Base-by-base conservation (phyloP, 352 stramenopile species). In the Globisporangium uncinulatum region DNA sequence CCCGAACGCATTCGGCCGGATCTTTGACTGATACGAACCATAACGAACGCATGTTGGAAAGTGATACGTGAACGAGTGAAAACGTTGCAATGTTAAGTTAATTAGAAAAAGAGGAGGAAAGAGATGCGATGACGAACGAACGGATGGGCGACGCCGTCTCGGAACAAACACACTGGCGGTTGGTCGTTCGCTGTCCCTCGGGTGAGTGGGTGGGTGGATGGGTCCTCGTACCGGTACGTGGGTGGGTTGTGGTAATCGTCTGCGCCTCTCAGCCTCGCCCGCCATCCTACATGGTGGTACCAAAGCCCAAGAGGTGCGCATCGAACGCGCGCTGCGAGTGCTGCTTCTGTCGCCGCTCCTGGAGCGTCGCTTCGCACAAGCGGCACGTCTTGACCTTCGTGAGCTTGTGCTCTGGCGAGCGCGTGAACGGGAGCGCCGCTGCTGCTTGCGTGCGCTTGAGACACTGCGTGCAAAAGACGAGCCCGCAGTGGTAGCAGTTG, bases 401-500 rank as follows among this genome's bases (percentile, higher is more conserved):
- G n/a, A 62, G 51, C 31, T 79, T 63, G 44, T 84, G 70, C n/a
- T 89, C 69, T 20, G 80, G 77, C 20, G 70, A 70, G 20, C 76
- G 79, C 24, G 71, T 66, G 54, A 88, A 88, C 7, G 76, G 73
- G 39, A 89, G 73, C 31, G 66, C 66, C 44, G 83, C 82, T 24
- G 41, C 37, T 32, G 74, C 74, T 24, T 79, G 70, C 48, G 74
- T 84, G 37, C 56, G 59, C 49, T 71, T 65, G 14, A 90, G 63
- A 53, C 83, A 93, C 51, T 86, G 57, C 21, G 57, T 62, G 59
- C 83, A 93, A 53, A 85, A 93, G 24, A 93, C 62, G 52, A 90
- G 71, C 1, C 83, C 83, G 62, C 83, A 93, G 59, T 91, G 83
- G 68, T 91, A 93, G 69, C 83, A 93, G 57, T 90, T 91, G 67